phyloP scores from a whole-genome alignment of 2,329 filamentous ascomycete genomes.

The Aspergillus sergii region DNA sequence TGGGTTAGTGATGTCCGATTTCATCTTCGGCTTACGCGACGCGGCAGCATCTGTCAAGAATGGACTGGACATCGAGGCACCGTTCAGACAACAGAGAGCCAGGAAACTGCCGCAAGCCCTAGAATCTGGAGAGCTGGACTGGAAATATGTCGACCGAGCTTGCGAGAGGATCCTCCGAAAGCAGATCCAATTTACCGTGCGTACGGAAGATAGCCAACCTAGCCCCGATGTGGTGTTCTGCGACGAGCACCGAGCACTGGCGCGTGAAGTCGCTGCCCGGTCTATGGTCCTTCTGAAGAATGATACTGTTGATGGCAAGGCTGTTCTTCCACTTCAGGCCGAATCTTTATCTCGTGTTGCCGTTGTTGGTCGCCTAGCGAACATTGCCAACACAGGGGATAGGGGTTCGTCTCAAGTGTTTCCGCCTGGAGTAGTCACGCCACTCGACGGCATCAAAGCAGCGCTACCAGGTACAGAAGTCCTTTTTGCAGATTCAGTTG shows the following conservation, averaged over 20 bases:
- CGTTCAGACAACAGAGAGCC: slow-evolving; percentile 13
- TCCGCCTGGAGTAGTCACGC: slow-evolving; percentile 9
- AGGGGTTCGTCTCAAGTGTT: slow-evolving; percentile 15
- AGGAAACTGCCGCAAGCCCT: neutral
- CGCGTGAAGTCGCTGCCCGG: slow-evolving; percentile 7
- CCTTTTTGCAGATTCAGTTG: neutral
- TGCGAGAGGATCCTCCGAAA: slow-evolving; percentile 8
- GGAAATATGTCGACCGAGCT: slow-evolving; percentile 2
- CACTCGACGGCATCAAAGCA: slow-evolving; percentile 8
- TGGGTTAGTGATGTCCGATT: slow-evolving; percentile 16
- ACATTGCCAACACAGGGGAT: slow-evolving; percentile 14
- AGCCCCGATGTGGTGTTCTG: slow-evolving; percentile 4
- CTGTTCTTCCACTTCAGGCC: slow-evolving; percentile 9
- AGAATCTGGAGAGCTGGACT: neutral
- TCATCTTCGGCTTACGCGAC: slow-evolving; percentile 16
- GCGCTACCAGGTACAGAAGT: slow-evolving; percentile 7
- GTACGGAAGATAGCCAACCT: slow-evolving; percentile 5
- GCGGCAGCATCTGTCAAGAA: slow-evolving; percentile 8
- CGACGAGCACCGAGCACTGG: slow-evolving; percentile 2
- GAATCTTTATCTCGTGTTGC: slow-evolving; percentile 3
- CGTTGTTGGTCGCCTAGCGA: slow-evolving; percentile 13
- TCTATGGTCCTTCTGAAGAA: slow-evolving; percentile 11
- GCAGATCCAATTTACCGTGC: neutral
- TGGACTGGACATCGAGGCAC: slow-evolving; percentile 16
- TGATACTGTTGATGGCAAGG: neutral